Evolutionary conservation across 1,284 basidiomycete species (phyloP).

Genomic region (Cryptococcus floricola): DNA sequence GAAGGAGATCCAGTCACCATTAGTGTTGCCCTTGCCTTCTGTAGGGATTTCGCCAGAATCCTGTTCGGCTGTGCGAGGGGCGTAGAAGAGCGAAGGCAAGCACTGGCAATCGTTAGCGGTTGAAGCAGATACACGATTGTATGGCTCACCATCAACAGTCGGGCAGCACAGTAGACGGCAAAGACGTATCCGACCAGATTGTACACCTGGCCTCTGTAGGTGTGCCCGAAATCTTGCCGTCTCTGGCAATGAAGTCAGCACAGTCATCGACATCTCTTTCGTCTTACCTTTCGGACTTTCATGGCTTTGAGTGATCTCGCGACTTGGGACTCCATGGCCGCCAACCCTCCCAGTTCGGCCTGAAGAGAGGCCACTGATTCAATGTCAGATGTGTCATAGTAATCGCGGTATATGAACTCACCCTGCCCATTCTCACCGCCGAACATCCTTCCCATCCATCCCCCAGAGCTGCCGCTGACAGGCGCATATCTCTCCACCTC

Average conservation of each 20-base stretch:
- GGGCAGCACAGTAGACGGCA: constrained; percentile 46
- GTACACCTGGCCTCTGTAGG: constrained; percentile 38
- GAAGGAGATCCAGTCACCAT: constrained; percentile 51
- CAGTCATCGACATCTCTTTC: not conserved
- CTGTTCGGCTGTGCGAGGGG: constrained; percentile 28
- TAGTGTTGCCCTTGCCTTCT: constrained; percentile 38
- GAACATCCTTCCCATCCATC: constrained; percentile 43
- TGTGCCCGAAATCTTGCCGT: constrained; percentile 44
- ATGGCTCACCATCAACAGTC: constrained; percentile 40
- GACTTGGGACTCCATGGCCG: constrained; percentile 43
- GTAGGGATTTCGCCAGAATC: constrained; percentile 13
- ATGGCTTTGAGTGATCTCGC: constrained; percentile 36
- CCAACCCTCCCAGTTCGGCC: constrained; percentile 41
- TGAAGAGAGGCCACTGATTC: constrained; percentile 19
- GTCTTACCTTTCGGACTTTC: constrained; percentile 36
- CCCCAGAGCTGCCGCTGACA: constrained; percentile 9
- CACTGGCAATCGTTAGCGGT: constrained; percentile 23
- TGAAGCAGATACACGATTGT: not conserved
- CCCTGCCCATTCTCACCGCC: constrained; percentile 31
- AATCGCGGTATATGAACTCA: constrained; percentile 1
- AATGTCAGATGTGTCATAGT: not conserved
- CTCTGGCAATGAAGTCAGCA: constrained; percentile 13
- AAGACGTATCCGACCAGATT: constrained; percentile 44
- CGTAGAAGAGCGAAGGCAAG: constrained; percentile 40
- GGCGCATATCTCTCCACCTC: constrained; percentile 25